Conservation (phyloP, 768 basidiomycete species). For the Austroboletus festivus region DNA sequence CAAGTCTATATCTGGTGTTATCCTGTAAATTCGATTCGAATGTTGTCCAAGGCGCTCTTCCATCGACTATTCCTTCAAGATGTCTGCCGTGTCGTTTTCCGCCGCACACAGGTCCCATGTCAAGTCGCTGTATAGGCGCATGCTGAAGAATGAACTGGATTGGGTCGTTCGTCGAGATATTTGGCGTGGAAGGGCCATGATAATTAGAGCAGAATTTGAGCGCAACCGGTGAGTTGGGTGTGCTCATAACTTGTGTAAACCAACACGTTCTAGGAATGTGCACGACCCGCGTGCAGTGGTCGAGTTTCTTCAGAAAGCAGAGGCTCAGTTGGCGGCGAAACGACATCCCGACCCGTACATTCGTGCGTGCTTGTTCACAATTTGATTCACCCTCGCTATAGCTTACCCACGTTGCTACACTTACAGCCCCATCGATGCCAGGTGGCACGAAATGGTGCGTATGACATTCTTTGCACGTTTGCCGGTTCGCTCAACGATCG, state of each 20-base stretch:
- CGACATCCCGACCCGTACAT: conserved; percentile 93
- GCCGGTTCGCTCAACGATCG: background rate
- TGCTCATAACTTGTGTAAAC: background rate
- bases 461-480: background rate
- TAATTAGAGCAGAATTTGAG: conserved; percentile 92
- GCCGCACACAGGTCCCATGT: conserved; percentile 79
- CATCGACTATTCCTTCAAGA: too few relatives aligned
- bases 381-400: background rate
- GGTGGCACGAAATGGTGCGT: conserved; percentile 96
- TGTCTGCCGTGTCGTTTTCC: conserved; percentile 62
- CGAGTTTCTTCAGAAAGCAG: conserved; percentile 73
- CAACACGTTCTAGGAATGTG: conserved; percentile 54
- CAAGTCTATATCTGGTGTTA: conserved; percentile 15
- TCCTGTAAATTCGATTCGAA: background rate
- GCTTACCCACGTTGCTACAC: conserved; percentile 3
- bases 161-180: conserved; percentile 86
- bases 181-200: conserved; percentile 81
- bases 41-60: background rate
- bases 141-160: conserved; percentile 82
- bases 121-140: conserved; percentile 87
- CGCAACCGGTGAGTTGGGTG: conserved; percentile 66
- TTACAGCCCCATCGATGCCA: conserved; percentile 71
- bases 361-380: conserved; percentile 51
- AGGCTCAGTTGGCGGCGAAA: conserved; percentile 61
- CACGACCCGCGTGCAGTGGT: conserved; percentile 82